phyloP scores from a whole-genome alignment of 805 yeast species.

The Saturnispora halmiae region DNA sequence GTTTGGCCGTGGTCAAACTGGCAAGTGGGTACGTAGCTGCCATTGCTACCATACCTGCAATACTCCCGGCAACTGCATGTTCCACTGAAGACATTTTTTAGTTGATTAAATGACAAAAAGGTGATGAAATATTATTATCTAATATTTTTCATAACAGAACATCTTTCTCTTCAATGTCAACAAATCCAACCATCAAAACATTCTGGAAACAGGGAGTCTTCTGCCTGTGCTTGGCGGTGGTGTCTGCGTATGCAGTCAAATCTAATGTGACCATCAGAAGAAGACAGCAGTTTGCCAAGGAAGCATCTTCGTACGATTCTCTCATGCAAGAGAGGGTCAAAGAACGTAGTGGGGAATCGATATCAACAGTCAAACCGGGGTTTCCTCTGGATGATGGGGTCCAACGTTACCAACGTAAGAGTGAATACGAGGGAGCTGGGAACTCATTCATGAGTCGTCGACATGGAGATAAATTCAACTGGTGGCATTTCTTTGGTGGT shows the following conservation, averaged over 20 bases:
- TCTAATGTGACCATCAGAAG: conserved; percentile 30
- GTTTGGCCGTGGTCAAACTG: conserved; percentile 81
- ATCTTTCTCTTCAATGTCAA: conserved; percentile 11
- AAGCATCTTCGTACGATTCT: conserved; percentile 27
- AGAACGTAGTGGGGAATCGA: conserved; percentile 16
- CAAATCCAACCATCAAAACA: conserved; percentile 21
- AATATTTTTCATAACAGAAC: background rate
- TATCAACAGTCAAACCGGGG: conserved; percentile 27
- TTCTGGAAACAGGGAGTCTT: conserved; percentile 29
- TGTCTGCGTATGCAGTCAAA: conserved; percentile 29
- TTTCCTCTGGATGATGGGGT: conserved; percentile 27
- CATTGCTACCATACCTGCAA: conserved; percentile 86
- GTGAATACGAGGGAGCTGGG: conserved; percentile 64
- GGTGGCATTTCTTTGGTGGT: conserved; percentile 14
- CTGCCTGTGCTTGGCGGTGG: conserved; percentile 23
- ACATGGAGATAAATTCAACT: conserved; percentile 29
- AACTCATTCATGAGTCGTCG: conserved; percentile 42
- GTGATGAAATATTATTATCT: too few relatives aligned
- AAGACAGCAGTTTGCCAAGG: conserved; percentile 28
- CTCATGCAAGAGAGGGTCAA: conserved; percentile 19
- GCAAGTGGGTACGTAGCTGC: conserved; percentile 84
- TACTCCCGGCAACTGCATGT: conserved; percentile 94
- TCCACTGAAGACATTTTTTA: conserved; percentile 5
- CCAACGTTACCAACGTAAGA: conserved; percentile 41
- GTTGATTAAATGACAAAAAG: background rate